Evolutionary conservation across 257 asterid species (phyloP), one percentile per base, ranked within the genome.

Genomic region (Salvia rosmarinus): DNA sequence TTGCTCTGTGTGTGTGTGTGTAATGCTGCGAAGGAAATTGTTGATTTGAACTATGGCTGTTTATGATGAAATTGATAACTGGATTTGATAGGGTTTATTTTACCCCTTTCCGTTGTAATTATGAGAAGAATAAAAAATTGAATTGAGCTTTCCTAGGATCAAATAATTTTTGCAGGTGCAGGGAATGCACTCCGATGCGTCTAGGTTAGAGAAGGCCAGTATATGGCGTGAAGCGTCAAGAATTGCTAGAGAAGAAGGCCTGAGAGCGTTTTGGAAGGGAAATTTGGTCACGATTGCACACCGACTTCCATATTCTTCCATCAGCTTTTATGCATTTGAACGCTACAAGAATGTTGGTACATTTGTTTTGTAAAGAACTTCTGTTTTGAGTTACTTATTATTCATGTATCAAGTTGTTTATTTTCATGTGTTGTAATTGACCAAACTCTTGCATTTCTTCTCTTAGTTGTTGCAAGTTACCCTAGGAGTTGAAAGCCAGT

Each of bases 271-370:
- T 78, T 91, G 97, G 97, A 89, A 85, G 77, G n/a, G 97, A 32
- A 91, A 89, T 79, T 84, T 91, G 85, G 97, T 89, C 76, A 91
- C 97, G 2, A 85, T 91, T 32, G 87, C 90, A 19, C 97, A 88
- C 55, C 89, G 95, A 47, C 87, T 91, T 79, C 97, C 97, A 13
- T 89, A 91, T 82, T 91, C 97, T 54, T 80, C 96, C 66, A 79
- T 91, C 67, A 91, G 91, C 88, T 89, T 91, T 75, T 91, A 84
- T 74, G 83, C 97, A 6, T 91, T 88, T 60, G 95, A 89, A 64
- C 90, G 87, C 79, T 89, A 87, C 87, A 89, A 89, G 89, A 87
- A 89, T 84, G 97, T 91, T 79, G 92, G 95, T 91, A 87, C 81
- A 82, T 75, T 71, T 64, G 88, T 86, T 84, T 84, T 67, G 13